Conservation (phyloP, 1,284 basidiomycete species). For the Boletus sp. region DNA sequence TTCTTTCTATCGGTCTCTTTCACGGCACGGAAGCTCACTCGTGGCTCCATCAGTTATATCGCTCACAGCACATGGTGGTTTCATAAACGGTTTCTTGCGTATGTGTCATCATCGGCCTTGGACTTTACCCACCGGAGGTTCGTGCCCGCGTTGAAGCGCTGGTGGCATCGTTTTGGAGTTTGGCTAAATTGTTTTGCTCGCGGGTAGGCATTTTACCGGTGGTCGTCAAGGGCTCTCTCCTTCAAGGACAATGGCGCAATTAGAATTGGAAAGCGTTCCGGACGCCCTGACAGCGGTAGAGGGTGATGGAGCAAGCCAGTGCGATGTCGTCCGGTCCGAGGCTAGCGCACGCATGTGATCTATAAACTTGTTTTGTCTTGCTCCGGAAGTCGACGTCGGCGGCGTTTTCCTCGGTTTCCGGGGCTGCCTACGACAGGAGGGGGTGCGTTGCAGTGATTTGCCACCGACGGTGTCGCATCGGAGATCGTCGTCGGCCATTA, state of each 20-base stretch:
- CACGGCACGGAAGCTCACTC: neutral
- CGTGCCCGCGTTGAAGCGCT: slow-evolving; percentile 12
- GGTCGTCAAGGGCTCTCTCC: slow-evolving; percentile 18
- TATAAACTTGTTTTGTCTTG: neutral
- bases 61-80: slow-evolving; percentile 60
- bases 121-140: slow-evolving; percentile 60
- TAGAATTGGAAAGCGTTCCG: slow-evolving; percentile 2
- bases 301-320: too few relatives aligned
- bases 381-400: neutral
- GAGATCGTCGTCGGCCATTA: too few relatives aligned
- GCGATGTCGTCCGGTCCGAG: neutral
- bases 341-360: neutral
- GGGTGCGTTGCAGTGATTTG: too few relatives aligned
- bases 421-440: too few relatives aligned
- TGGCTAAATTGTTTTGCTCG: neutral
- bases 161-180: neutral
- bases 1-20: neutral
- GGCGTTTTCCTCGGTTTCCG: too few relatives aligned
- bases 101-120: slow-evolving; percentile 43
- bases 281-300: too few relatives aligned
- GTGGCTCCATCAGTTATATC: slow-evolving; percentile 47
- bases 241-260: neutral
- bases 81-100: slow-evolving; percentile 51
- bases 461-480: too few relatives aligned
- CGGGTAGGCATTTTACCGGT: slow-evolving; percentile 26